Conservation (phyloP, 2,329 filamentous ascomycete species). For the Chaetomium sp. region DNA sequence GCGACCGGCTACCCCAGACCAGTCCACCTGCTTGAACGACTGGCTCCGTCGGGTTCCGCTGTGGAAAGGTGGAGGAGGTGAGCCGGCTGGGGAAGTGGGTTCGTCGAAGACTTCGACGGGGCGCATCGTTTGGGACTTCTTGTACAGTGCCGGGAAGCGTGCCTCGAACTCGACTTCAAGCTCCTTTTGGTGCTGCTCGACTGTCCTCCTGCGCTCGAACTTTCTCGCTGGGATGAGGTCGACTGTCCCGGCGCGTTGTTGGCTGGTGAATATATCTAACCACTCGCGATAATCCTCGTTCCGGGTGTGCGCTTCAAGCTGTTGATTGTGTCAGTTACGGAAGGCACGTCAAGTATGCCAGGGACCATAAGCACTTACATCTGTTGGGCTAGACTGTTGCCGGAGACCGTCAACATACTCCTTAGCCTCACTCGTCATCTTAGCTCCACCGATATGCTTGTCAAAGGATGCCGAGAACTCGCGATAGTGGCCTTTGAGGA, state of each 20-base stretch:
- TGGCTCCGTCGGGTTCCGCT: not conserved
- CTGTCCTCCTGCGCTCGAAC: conserved; percentile 35
- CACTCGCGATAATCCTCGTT: conserved; percentile 39
- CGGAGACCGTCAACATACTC: conserved; percentile 35
- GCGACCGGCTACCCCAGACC: conserved; percentile 3
- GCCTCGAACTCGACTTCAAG: conserved; percentile 44
- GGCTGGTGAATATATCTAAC: conserved; percentile 37
- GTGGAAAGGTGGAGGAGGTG: conserved; percentile 21
- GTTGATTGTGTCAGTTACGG: conserved; percentile 13
- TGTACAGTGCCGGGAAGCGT: conserved; percentile 40
- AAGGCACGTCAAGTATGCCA: not conserved
- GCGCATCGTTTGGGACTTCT: conserved; percentile 36
- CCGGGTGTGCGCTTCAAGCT: conserved; percentile 19
- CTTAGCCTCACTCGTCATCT: conserved; percentile 36
- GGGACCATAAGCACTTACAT: conserved; percentile 24
- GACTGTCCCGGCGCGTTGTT: conserved; percentile 34
- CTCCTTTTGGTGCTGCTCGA: conserved; percentile 40
- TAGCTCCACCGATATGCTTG: conserved; percentile 41
- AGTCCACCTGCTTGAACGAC: conserved; percentile 9
- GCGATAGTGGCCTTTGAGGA: conserved; percentile 50
- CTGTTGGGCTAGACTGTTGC: conserved; percentile 29
- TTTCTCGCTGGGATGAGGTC: conserved; percentile 35
- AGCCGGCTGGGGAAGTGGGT: conserved; percentile 7
- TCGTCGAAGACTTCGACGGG: not conserved
- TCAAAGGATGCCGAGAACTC: conserved; percentile 50